Percentiles rank a stretch among this genome's conserved stretches.
Conservation (phyloP, 2,329 filamentous ascomycete genomes). For the Stagonosporopsis tanaceti region DNA sequence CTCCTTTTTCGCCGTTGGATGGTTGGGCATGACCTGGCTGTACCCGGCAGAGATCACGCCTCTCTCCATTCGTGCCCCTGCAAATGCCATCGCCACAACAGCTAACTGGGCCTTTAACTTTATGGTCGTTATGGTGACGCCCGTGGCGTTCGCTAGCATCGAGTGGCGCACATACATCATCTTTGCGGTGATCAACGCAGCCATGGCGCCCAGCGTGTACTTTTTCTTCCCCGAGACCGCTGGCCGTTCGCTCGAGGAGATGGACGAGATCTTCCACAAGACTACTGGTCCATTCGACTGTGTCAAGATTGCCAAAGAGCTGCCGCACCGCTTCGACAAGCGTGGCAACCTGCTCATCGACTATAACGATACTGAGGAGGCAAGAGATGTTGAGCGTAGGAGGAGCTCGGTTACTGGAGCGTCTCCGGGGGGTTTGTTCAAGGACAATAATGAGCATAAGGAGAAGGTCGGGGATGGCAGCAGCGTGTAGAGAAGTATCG, state of each 20-base stretch:
- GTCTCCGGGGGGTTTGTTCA: slow-evolving; percentile 13
- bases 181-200: slow-evolving; percentile 64
- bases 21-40: slow-evolving; percentile 72
- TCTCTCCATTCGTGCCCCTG: slow-evolving; percentile 84
- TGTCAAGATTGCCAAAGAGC: slow-evolving; percentile 58
- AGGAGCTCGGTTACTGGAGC: slow-evolving; percentile 38
- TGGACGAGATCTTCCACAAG: slow-evolving; percentile 70
- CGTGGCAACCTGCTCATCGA: slow-evolving; percentile 64
- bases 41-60: slow-evolving; percentile 82
- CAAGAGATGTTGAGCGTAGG: slow-evolving; percentile 37
- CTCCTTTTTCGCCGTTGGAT: slow-evolving; percentile 88
- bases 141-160: slow-evolving; percentile 65
- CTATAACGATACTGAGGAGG: slow-evolving; percentile 55
- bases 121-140: slow-evolving; percentile 72
- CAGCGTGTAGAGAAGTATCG: background rate
- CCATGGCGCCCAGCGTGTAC: slow-evolving; percentile 65
- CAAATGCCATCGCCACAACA: slow-evolving; percentile 85
- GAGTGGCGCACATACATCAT: slow-evolving; percentile 65
- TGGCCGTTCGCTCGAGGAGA: slow-evolving; percentile 51
- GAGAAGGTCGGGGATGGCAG: slow-evolving; percentile 9
- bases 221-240: slow-evolving; percentile 70
- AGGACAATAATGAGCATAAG: slow-evolving; percentile 14
- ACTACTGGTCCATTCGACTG: slow-evolving; percentile 59
- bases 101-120: slow-evolving; percentile 63
- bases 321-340: slow-evolving; percentile 66